A percentile compares a stretch with the other conserved stretches of the same genome.
Conservation (phyloP, 164 flowering plant species). For the Aristolochia fimbriata region DNA sequence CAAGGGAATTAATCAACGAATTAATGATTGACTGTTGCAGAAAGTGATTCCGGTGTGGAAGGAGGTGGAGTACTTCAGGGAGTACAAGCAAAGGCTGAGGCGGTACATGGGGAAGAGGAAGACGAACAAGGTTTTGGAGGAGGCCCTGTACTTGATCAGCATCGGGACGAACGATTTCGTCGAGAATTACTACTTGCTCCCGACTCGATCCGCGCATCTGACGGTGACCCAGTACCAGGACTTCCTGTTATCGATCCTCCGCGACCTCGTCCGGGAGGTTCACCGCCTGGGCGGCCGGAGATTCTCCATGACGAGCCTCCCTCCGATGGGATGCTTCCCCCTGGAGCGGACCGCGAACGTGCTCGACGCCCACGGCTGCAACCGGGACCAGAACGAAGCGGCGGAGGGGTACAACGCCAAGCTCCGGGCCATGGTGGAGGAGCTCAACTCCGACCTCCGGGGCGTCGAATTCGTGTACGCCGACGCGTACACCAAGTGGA, state of each 20-base stretch:
- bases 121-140: conserved; percentile 25
- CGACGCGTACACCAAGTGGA: conserved; percentile 5
- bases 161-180: conserved; percentile 73
- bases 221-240: conserved; percentile 20
- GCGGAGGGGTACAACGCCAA: conserved; percentile 15
- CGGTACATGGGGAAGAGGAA: conserved; percentile 26
- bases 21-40: too few species aligned
- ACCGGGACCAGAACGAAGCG: conserved; percentile 12
- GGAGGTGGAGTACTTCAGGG: conserved; percentile 56
- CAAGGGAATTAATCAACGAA: too few species aligned
- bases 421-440: conserved; percentile 6
- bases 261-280: conserved; percentile 8
- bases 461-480: conserved; percentile 9
- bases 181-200: conserved; percentile 19
- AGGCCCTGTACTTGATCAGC: conserved; percentile 48
- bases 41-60: conserved; percentile 57
- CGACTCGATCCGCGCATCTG: conserved; percentile 9
- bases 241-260: conserved; percentile 16
- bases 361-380: conserved; percentile 4
- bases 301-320: conserved; percentile 37
- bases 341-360: conserved; percentile 16
- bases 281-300: conserved; percentile 31
- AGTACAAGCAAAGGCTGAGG: conserved; percentile 37
- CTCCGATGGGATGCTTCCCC: conserved; percentile 76
- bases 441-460: conserved; percentile 1